Percentiles rank a stretch among this genome's conserved stretches.
Evolutionary conservation across 2,329 filamentous ascomycete species (phyloP).

Genomic region (Alternaria sp.): DNA sequence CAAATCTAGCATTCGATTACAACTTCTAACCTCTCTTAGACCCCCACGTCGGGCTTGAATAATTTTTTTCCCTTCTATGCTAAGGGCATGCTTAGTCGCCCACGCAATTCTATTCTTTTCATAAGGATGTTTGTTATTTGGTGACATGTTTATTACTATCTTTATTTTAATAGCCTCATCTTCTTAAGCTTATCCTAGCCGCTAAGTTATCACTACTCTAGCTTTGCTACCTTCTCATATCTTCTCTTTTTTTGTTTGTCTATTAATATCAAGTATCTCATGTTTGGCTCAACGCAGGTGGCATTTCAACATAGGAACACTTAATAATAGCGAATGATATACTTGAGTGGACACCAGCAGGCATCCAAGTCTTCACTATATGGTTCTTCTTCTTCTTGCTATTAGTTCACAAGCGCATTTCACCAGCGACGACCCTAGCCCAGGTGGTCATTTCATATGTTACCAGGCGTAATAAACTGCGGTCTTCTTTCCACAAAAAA

Average conservation of each 20-base stretch:
- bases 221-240: neutral
- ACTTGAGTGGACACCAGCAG: neutral
- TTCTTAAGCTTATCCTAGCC: neutral
- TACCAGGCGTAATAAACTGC: neutral
- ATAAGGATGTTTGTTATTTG: too few relatives aligned
- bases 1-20: too few relatives aligned
- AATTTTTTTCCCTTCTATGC: neutral
- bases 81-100: too few relatives aligned
- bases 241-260: neutral
- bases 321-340: too few relatives aligned
- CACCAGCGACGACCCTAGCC: neutral
- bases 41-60: constrained; percentile 21
- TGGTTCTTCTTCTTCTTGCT: neutral
- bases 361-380: neutral
- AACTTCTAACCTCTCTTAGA: neutral
- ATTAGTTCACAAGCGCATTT: neutral
- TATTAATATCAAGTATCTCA: neutral
- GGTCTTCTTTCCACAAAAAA: neutral
- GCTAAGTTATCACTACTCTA: neutral
- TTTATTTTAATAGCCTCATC: too few relatives aligned
- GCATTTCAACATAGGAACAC: neutral
- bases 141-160: too few relatives aligned
- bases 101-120: too few relatives aligned
- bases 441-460: neutral
- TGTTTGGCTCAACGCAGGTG: neutral